phyloP scores from a whole-genome alignment of 2,329 filamentous ascomycete genomes.

The Talaromyces sp. region DNA sequence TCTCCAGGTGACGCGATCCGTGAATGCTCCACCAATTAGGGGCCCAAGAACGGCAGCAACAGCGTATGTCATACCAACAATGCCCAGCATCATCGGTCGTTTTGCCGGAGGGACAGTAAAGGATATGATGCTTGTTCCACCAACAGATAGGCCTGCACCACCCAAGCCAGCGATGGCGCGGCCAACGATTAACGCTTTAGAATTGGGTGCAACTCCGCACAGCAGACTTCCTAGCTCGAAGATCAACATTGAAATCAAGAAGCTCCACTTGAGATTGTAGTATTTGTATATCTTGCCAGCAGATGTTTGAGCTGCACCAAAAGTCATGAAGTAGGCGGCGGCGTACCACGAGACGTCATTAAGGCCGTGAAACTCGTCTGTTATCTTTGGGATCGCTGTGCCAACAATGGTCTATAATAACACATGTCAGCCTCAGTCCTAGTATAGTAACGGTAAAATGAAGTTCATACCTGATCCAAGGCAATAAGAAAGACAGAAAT shows the following conservation, averaged over 20 bases:
- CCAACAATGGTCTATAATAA: constrained; percentile 5
- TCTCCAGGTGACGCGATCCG: constrained; percentile 39
- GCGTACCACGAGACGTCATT: constrained; percentile 7
- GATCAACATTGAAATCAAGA: constrained; percentile 20
- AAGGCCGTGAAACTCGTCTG: constrained; percentile 4
- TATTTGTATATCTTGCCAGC: constrained; percentile 1
- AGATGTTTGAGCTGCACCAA: constrained; percentile 2
- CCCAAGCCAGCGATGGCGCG: constrained; percentile 27
- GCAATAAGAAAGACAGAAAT: background rate
- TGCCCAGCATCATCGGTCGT: constrained; percentile 28
- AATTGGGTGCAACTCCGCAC: constrained; percentile 22
- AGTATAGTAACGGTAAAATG: background rate
- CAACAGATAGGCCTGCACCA: constrained; percentile 27
- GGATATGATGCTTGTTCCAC: constrained; percentile 38
- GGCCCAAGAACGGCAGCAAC: constrained; percentile 33
- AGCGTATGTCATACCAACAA: constrained; percentile 21
- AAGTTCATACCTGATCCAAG: background rate
- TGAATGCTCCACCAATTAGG: constrained; percentile 30
- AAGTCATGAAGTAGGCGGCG: constrained; percentile 6
- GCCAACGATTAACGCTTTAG: constrained; percentile 23
- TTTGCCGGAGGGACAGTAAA: constrained; percentile 26
- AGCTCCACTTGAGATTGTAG: constrained; percentile 1
- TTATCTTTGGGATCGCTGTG: constrained; percentile 14
- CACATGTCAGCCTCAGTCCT: background rate
- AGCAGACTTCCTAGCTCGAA: constrained; percentile 27